Percentiles rank a stretch among this genome's conserved stretches.
These are phyloP conservation scores for Phytophthora europaea DNA, from an alignment of 352 stramenopile genomes.

Conservation along the genomic window DNA sequence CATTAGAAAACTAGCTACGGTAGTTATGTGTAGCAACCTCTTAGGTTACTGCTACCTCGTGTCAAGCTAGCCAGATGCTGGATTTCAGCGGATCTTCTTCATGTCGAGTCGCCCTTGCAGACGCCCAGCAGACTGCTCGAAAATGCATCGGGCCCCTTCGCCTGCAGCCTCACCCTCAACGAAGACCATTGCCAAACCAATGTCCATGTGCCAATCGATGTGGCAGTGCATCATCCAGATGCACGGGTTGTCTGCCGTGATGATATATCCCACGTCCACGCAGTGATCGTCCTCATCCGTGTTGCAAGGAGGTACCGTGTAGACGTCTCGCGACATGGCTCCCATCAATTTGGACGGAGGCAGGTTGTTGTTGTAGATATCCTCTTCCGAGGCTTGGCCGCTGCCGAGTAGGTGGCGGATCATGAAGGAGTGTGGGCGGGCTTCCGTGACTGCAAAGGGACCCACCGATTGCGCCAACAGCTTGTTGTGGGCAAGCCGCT, in stretches of 20 bases:
- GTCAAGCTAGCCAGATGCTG: no score
- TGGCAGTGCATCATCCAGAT: conserved; percentile 34
- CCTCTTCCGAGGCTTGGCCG: no score
- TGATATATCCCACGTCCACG: conserved; percentile 29
- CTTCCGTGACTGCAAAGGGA: no score
- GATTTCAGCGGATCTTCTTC: no score
- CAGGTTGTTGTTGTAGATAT: no score
- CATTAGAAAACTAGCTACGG: no score
- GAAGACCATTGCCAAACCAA: conserved; percentile 41
- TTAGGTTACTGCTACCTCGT: no score
- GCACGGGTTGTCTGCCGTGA: conserved; percentile 38
- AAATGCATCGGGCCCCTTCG: conserved; percentile 14
- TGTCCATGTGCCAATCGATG: conserved; percentile 37
- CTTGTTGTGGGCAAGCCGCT: no score
- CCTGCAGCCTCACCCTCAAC: conserved; percentile 34
- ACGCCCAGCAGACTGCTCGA: conserved; percentile 34
- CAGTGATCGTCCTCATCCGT: conserved; percentile 20
- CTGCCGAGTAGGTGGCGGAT: no score
- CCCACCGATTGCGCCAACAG: no score
- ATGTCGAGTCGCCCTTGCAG: conserved; percentile 14
- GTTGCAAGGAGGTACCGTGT: conserved; percentile 30
- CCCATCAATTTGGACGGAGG: conserved; percentile 37
- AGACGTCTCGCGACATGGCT: conserved; percentile 27
- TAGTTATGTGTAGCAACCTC: no score
- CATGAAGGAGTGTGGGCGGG: no score